phyloP scores from a whole-genome alignment of 768 basidiomycete species.

The Tephrocybe sp. region DNA sequence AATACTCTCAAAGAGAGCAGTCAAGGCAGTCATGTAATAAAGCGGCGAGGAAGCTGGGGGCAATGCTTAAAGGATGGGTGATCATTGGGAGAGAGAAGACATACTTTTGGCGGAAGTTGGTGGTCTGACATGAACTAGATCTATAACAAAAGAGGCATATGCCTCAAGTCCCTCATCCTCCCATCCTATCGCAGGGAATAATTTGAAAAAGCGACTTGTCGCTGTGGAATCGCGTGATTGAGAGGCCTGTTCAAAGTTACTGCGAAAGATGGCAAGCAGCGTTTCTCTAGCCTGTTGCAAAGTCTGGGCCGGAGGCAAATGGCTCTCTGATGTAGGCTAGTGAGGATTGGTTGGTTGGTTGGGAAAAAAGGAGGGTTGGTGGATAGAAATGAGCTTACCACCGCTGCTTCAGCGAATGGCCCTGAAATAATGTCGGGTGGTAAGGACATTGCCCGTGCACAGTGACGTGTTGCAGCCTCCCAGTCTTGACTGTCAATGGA shows the following conservation, averaged over 20 bases:
- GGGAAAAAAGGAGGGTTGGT: slow-evolving; percentile 3
- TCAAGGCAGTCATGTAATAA: slow-evolving; percentile 88
- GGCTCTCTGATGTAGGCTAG: slow-evolving; percentile 89
- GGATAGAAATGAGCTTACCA: slow-evolving; percentile 50
- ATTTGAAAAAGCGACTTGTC: slow-evolving; percentile 92
- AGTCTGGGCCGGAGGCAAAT: slow-evolving; percentile 81
- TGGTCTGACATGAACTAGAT: slow-evolving; percentile 77
- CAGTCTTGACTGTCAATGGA: slow-evolving; percentile 89
- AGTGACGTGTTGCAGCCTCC: slow-evolving; percentile 92
- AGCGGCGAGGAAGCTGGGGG: slow-evolving; percentile 81
- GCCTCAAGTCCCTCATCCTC: slow-evolving; percentile 88
- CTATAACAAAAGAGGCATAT: slow-evolving; percentile 91
- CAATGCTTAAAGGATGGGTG: slow-evolving; percentile 7
- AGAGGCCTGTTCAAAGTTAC: slow-evolving; percentile 83
- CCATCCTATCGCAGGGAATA: slow-evolving; percentile 95
- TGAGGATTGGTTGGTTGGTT: slow-evolving; percentile 13
- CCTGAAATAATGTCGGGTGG: slow-evolving; percentile 77
- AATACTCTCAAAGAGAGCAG: slow-evolving; percentile 90
- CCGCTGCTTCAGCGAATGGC: slow-evolving; percentile 80
- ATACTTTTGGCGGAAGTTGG: slow-evolving; percentile 82
- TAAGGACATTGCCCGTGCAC: slow-evolving; percentile 86
- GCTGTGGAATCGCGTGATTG: slow-evolving; percentile 77
- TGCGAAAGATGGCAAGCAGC: slow-evolving; percentile 73
- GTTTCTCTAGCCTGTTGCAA: slow-evolving; percentile 71
- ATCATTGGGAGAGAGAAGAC: neutral